phyloP scores from a whole-genome alignment of 441 rosid genomes.

The Bruguiera hainesii region DNA sequence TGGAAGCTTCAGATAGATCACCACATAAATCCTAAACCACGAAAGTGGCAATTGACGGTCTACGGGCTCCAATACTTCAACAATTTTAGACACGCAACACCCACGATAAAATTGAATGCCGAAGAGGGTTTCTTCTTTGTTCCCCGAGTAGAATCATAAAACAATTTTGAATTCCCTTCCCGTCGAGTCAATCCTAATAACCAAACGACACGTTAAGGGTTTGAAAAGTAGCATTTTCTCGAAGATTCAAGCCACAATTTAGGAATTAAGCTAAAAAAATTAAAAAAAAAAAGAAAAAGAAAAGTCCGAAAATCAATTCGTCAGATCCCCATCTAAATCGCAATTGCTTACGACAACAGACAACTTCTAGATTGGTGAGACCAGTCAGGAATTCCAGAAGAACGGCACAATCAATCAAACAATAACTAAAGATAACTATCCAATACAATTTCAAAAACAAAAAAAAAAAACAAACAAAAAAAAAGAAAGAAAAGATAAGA shows the following conservation, averaged over 20 bases:
- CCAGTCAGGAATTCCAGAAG: background rate
- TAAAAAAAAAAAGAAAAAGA: background rate
- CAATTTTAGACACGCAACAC: too few relatives aligned
- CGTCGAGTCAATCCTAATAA: background rate
- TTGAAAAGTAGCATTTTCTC: background rate
- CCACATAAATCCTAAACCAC: too few relatives aligned
- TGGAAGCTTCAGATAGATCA: background rate
- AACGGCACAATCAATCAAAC: background rate
- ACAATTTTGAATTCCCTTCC: background rate
- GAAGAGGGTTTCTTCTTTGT: background rate
- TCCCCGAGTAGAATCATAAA: too few relatives aligned
- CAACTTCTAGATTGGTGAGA: background rate
- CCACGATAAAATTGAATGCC: background rate
- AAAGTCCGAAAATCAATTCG: background rate
- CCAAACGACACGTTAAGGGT: background rate
- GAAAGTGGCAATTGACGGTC: too few relatives aligned
- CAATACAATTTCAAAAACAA: too few relatives aligned
- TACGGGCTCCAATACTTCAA: too few relatives aligned
- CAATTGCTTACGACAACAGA: background rate
- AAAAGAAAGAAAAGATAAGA: background rate
- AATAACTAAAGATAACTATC: background rate
- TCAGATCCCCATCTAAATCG: slow-evolving; percentile 19
- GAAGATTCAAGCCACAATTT: slow-evolving; percentile 7
- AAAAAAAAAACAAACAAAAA: too few relatives aligned
- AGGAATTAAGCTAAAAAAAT: background rate